Percentiles rank a stretch among this genome's conserved stretches.
Evolutionary conservation across 495 filamentous ascomycete species (phyloP).

Genomic region (Podospora didyma): DNA sequence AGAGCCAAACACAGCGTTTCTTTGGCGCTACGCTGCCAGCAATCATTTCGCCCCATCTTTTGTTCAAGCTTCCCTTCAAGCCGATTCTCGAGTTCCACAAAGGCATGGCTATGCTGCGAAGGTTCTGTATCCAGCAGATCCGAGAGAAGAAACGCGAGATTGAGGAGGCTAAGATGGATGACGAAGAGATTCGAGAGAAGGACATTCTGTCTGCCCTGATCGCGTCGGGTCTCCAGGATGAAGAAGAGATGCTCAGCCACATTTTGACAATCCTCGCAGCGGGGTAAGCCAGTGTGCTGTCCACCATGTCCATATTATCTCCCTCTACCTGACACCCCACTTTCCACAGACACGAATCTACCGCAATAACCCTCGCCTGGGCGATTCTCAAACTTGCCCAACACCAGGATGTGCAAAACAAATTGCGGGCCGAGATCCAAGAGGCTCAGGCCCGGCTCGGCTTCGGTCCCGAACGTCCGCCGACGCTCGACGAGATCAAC

Average conservation of each 20-base stretch:
- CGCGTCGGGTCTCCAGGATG: constrained; percentile 1
- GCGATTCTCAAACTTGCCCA: not conserved
- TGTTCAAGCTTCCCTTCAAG: constrained; percentile 1
- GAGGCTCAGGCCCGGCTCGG: not conserved
- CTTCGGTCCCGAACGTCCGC: not conserved
- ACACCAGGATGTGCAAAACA: not conserved
- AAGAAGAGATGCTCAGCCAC: not conserved
- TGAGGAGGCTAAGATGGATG: constrained; percentile 2
- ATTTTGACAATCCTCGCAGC: constrained; percentile 1
- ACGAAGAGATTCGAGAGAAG: not conserved
- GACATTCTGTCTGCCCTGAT: not conserved
- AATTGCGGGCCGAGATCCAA: not conserved
- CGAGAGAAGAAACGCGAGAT: not conserved
- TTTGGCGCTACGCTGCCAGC: not conserved
- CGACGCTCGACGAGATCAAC: constrained; percentile 1
- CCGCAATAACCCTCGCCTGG: not conserved
- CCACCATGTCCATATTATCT: not conserved
- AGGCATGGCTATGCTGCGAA: not conserved
- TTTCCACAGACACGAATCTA: not conserved
- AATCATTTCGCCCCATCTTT: not conserved
- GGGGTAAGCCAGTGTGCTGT: not conserved
- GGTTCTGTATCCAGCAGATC: not conserved
- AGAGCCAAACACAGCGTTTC: not conserved
- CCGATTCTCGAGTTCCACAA: constrained; percentile 1
- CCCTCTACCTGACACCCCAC: not conserved